Base-by-base conservation (phyloP, 2,329 filamentous ascomycete genomes). In the Sclerotinia glacialis region DNA sequence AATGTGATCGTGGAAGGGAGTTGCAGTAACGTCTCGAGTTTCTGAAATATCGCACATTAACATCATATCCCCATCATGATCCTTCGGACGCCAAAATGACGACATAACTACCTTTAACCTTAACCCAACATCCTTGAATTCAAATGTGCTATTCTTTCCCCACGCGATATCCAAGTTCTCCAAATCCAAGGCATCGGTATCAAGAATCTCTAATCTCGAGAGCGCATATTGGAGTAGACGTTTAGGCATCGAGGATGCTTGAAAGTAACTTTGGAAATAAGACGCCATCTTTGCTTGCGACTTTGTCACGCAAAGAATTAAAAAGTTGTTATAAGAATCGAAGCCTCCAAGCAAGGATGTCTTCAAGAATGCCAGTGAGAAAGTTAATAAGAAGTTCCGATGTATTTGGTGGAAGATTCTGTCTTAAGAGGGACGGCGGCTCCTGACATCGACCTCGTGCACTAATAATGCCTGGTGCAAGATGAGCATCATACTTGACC, bases 151-250 rank as follows among this genome's bases (percentile, higher is more conserved):
- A 71, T 89, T 89, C 77, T 89, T 88, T 44, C 95, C 95, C 78
- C 92, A 86, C 55, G 88, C 88, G 72, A 97, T 86, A 72, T 96
- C 92, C 70, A 98, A 80, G 72, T 92, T 92, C 71, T 95, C 92
- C 69, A 95, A 84, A 74, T 97, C 91, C 71, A 97, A 81, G 16
- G 90, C 89, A 75, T 96, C 90, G 67, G 92, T 90, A 75, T 98
- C 95, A 68, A 99, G 86, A 65, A 97, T 83, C 72, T 96, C 93
- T 67, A 97, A 83, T 67, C 89, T 88, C 31, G 90, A 89, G 52
- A 99, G 82, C 60, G 89, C 92, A 81, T 95, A 97, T 72, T 92
- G 89, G 71, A 98, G 85, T 74, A 98, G 84, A 78, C 90, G 88
- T 84, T 95, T 96, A 80, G 93, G 91, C 82, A 96, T 92, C 72